phyloP scores from a whole-genome alignment of 805 yeast species.

The Candida montana region DNA sequence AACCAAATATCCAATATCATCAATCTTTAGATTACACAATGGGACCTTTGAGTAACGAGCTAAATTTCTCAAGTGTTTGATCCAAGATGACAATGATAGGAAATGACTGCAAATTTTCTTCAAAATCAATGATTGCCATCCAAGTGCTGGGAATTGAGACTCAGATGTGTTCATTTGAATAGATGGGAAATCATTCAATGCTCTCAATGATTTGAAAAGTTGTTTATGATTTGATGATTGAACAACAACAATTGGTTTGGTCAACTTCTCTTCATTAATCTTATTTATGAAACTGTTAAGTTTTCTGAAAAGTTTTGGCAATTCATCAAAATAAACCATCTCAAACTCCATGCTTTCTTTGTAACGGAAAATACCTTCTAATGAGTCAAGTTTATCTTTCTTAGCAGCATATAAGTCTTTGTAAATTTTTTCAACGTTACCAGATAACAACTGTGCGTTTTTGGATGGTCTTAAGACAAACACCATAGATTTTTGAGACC shows the following conservation, averaged over 20 bases:
- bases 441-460: conserved; percentile 59
- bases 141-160: conserved; percentile 60
- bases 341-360: conserved; percentile 50
- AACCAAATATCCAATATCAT: conserved; percentile 69
- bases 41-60: conserved; percentile 79
- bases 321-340: conserved; percentile 47
- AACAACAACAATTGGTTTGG: conserved; percentile 58
- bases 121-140: conserved; percentile 71
- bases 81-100: conserved; percentile 69
- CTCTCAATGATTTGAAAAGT: conserved; percentile 40
- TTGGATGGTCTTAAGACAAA: conserved; percentile 64
- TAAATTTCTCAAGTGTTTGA: conserved; percentile 56
- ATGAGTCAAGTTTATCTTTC: conserved; percentile 36
- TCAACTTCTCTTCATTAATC: conserved; percentile 60
- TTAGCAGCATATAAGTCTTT: conserved; percentile 46
- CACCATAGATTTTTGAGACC: conserved; percentile 46
- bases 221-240: conserved; percentile 62
- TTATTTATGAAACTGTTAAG: conserved; percentile 49
- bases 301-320: conserved; percentile 50
- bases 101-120: conserved; percentile 65
- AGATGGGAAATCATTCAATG: conserved; percentile 54
- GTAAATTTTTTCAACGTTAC: conserved; percentile 49
- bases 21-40: conserved; percentile 75
- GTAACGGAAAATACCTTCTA: conserved; percentile 46
- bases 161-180: conserved; percentile 57